These are phyloP conservation scores for Beauveria brongniartii DNA, from an alignment of 2,329 filamentous ascomycete genomes.

Conservation along the genomic window DNA sequence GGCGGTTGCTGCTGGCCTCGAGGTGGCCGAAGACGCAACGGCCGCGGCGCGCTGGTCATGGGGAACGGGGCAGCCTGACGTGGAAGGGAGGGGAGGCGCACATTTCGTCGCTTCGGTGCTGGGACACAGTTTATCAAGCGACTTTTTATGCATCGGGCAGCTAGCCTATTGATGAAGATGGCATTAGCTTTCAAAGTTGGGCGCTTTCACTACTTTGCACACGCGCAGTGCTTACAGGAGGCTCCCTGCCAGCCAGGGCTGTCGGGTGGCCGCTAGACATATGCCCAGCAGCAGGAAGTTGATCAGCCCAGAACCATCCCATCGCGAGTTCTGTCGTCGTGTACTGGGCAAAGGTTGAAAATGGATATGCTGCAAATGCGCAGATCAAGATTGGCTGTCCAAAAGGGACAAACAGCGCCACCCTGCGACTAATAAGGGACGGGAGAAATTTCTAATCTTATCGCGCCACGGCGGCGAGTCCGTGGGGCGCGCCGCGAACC, in stretches of 20 bases:
- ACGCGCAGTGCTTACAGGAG: conserved; percentile 23
- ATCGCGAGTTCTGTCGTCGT: conserved; percentile 25
- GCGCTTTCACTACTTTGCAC: background rate
- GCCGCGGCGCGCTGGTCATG: conserved; percentile 25
- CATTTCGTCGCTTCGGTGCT: conserved; percentile 16
- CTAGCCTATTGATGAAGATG: conserved; percentile 32
- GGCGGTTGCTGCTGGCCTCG: background rate
- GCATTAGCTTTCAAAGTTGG: background rate
- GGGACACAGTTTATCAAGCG: conserved; percentile 38
- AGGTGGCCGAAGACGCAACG: background rate
- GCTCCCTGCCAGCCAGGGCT: conserved; percentile 20
- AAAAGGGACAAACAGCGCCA: conserved; percentile 2
- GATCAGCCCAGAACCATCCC: conserved; percentile 59
- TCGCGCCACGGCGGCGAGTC: conserved; percentile 9
- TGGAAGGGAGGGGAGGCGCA: conserved; percentile 18
- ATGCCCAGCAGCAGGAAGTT: conserved; percentile 27
- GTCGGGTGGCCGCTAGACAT: conserved; percentile 26
- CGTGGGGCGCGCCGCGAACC: conserved; percentile 5
- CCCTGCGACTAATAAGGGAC: background rate
- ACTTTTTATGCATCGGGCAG: conserved; percentile 52
- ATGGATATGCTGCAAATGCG: background rate
- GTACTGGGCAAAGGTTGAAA: background rate
- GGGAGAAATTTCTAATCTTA: conserved; percentile 15
- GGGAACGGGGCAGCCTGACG: conserved; percentile 38
- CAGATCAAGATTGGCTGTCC: conserved; percentile 4